Base-by-base conservation (phyloP, 148 eudicot species). In the Vaccinium macrocarpon region DNA sequence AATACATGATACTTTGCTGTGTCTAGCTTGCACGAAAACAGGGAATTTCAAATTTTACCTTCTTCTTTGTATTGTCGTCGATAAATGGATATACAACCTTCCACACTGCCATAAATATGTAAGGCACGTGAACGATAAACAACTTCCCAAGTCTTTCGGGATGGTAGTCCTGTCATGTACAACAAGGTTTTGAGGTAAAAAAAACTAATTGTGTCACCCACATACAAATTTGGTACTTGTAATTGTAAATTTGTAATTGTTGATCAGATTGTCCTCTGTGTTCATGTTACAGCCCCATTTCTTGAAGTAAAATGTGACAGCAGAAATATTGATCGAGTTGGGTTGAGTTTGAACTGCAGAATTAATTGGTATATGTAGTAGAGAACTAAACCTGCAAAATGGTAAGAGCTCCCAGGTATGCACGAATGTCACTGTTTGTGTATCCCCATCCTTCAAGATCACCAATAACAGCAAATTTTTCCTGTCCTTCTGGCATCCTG, bases 91-190 rank as follows among this genome's bases (percentile, higher is more conserved):
- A 91, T n/a, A 97, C 50, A 42, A 90, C 84, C 91, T 95, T 97
- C 98, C 98, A 97, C 13, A 86, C 90, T 15, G 94, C 85, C 93
- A 90, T 89, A 80, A 93, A 97, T 29, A 95, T 70, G 86, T 82
- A 88, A 16, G 99, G 98, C 51, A 90, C 98, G 42, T 95, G 92
- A 23, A 95, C 82, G 0, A 95, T 53, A 80, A 87, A 85, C 76
- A 93, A 35, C 87, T 97, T 97, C 25, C 94, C 98, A 27, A 97
- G 87, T 87, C 97, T 91, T 87, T 97, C 99, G 8, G 99, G 99
- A 85, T 93, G 91, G 86, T 85, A 93, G 68, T 97, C 98, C 98
- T 97, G 92, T 85, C 82, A 71, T 48, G n/a, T 18, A 73, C 56
- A 87, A 52, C 79, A 61, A 75, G 76, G 35, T 59, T 42, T 6